Percentiles rank a stretch among this genome's conserved stretches.
phyloP scores from a whole-genome alignment of 371 early-diverging fungal species.

The Mucor indicus region DNA sequence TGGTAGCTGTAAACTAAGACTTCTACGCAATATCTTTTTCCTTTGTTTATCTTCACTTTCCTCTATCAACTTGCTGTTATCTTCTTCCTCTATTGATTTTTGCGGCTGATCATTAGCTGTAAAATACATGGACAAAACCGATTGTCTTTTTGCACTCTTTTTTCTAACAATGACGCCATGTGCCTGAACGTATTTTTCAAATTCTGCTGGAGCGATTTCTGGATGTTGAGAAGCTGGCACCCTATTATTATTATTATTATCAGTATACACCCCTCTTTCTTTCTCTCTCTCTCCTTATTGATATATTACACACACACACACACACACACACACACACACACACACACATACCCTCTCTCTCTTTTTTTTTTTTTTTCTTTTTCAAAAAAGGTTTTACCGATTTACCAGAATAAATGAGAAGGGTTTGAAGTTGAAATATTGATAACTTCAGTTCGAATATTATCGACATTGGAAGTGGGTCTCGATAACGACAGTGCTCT shows the following conservation, averaged over 20 bases:
- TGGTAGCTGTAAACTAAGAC: constrained; percentile 41
- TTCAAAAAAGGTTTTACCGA: too few species aligned
- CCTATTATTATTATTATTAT: too few species aligned
- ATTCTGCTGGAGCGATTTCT: constrained; percentile 59
- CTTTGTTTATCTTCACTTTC: constrained; percentile 10
- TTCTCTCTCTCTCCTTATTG: too few species aligned
- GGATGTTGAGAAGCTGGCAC: constrained; percentile 64
- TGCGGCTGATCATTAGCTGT: constrained; percentile 41
- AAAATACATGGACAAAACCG: constrained; percentile 48
- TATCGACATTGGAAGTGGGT: too few species aligned
- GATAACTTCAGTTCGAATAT: constrained; percentile 31
- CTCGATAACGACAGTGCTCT: too few species aligned
- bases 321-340: too few species aligned
- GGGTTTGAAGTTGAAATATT: constrained; percentile 43
- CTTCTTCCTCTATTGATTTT: constrained; percentile 23
- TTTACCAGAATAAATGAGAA: constrained; percentile 52
- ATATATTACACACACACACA: too few species aligned
- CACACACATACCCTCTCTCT: too few species aligned
- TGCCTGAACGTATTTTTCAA: constrained; percentile 45
- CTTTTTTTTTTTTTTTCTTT: too few species aligned
- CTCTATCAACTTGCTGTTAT: not conserved
- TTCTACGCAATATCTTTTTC: constrained; percentile 35
- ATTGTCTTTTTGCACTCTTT: constrained; percentile 37
- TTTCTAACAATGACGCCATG: constrained; percentile 34
- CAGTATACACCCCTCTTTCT: too few species aligned